phyloP scores from a whole-genome alignment of 345 rosid species.

The Jatropha curcas region DNA sequence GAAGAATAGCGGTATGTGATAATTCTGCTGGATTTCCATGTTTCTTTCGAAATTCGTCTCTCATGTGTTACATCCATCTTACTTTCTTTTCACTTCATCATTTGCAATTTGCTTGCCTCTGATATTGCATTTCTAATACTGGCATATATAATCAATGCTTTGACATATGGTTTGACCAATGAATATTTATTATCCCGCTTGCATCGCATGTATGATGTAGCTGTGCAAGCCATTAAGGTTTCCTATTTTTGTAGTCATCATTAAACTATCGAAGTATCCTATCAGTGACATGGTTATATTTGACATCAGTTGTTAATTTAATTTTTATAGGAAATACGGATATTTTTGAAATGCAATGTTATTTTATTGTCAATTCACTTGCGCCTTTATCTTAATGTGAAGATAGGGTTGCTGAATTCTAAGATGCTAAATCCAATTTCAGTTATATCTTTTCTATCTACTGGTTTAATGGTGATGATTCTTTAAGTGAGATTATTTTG shows the following conservation, averaged over 20 bases:
- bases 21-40: not conserved
- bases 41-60: not conserved
- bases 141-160: not conserved
- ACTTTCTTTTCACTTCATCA: not conserved
- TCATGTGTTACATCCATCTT: not conserved
- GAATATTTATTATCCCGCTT: not conserved
- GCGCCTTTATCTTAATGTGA: not conserved
- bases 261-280: too few relatives aligned
- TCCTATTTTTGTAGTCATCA: not conserved
- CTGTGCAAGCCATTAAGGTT: not conserved
- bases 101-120: not conserved
- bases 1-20: conserved; percentile 76
- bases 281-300: not conserved
- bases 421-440: not conserved
- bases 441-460: not conserved
- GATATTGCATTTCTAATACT: too few relatives aligned
- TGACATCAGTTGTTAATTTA: too few relatives aligned
- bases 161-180: not conserved
- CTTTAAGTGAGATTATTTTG: not conserved
- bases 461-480: not conserved
- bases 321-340: too few relatives aligned
- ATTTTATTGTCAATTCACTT: not conserved
- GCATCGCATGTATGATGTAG: not conserved
- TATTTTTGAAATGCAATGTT: too few relatives aligned
- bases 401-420: not conserved